Conservation (phyloP, 2,329 filamentous ascomycete genomes). For the Ophiobolus disseminans region DNA sequence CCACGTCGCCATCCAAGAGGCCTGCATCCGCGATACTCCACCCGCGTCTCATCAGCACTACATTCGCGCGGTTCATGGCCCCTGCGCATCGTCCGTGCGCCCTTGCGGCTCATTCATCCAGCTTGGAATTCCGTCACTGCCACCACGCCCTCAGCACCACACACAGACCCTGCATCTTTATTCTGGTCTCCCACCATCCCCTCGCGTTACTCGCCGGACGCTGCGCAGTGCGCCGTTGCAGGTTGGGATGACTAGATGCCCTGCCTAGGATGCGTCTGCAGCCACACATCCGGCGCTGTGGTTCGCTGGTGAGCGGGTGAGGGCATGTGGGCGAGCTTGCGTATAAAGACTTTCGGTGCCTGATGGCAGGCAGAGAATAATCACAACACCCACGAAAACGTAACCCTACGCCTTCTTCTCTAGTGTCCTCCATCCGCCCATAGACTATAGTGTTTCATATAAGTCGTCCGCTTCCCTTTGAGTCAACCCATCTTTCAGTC, state of each 20-base stretch:
- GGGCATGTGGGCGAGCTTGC: slow-evolving; percentile 10
- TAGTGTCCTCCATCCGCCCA: slow-evolving; percentile 15
- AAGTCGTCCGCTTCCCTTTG: slow-evolving; percentile 14
- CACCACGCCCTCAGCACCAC: slow-evolving; percentile 24
- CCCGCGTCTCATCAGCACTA: slow-evolving; percentile 3
- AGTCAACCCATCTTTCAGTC: slow-evolving; percentile 23
- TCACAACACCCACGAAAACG: slow-evolving; percentile 18
- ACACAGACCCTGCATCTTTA: slow-evolving; percentile 35
- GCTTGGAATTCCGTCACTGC: slow-evolving; percentile 21
- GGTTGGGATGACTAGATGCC: slow-evolving; percentile 39
- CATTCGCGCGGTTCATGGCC: slow-evolving; percentile 3
- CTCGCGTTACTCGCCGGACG: slow-evolving; percentile 16
- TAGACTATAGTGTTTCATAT: slow-evolving; percentile 22
- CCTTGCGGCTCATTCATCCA: slow-evolving; percentile 28
- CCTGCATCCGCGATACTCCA: not conserved
- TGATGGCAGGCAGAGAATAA: slow-evolving; percentile 24
- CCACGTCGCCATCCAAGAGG: not conserved
- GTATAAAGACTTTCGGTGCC: slow-evolving; percentile 44
- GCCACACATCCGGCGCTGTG: slow-evolving; percentile 20
- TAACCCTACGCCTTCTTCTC: slow-evolving; percentile 16
- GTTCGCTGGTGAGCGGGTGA: slow-evolving; percentile 17
- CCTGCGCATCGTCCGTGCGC: slow-evolving; percentile 14
- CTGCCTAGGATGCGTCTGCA: slow-evolving; percentile 21
- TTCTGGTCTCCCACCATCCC: slow-evolving; percentile 30
- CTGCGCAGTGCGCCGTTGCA: slow-evolving; percentile 26